phyloP scores from a whole-genome alignment of 345 rosid genomes.

The Populus ilicifolia region DNA sequence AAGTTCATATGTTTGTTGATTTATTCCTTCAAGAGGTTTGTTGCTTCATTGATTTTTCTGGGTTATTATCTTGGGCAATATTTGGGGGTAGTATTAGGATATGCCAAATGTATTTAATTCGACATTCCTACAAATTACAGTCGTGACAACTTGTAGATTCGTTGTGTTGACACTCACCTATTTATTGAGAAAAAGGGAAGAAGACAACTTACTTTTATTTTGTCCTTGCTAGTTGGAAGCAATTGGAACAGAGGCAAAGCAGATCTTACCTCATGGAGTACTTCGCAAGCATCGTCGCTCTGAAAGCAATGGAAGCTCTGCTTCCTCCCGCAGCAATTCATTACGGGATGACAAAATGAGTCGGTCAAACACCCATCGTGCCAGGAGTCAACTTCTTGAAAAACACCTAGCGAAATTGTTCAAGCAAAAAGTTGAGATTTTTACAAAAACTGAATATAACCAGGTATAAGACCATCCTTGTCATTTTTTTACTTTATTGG shows the following conservation, averaged over 20 bases:
- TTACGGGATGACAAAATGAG: conserved; percentile 67
- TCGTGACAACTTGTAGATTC: background rate
- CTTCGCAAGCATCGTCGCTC: conserved; percentile 74
- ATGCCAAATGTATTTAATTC: background rate
- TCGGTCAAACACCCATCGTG: conserved; percentile 71
- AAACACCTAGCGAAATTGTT: conserved; percentile 97
- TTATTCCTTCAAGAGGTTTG: conserved; percentile 88
- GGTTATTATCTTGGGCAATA: background rate
- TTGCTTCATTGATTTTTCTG: background rate
- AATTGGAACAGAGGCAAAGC: conserved; percentile 70
- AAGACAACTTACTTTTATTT: conserved; percentile 2
- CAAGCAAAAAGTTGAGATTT: conserved; percentile 95
- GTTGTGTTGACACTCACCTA: background rate
- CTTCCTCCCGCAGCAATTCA: conserved; percentile 83
- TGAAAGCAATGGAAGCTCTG: conserved; percentile 90
- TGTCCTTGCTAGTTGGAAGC: conserved; percentile 55
- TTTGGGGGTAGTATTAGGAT: background rate
- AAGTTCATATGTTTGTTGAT: conserved; percentile 97
- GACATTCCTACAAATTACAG: background rate
- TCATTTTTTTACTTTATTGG: conserved; percentile 1
- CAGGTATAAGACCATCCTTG: conserved; percentile 49
- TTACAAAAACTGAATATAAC: conserved; percentile 87
- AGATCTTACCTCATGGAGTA: conserved; percentile 74
- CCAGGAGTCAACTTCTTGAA: conserved; percentile 94
- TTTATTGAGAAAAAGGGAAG: background rate